Evolutionary conservation across 179 eudicot species (phyloP), one percentile per base, ranked within the genome.

Genomic region (Sideroxylon spinosum): DNA sequence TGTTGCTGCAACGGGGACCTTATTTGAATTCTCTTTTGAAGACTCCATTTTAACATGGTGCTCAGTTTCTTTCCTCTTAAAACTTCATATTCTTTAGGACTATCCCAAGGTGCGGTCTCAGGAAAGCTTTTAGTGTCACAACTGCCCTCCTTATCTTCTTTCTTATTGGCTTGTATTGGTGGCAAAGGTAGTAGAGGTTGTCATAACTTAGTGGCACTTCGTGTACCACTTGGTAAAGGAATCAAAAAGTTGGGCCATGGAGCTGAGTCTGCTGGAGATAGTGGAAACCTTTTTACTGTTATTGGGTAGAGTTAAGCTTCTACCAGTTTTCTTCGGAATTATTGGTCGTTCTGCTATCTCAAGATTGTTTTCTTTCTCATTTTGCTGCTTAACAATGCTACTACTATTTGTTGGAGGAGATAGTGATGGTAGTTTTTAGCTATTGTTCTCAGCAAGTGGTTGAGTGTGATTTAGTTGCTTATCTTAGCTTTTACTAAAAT

Each of bases 331-430:
- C 84, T 90, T 92, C 61, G 93, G 91, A 74, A 82, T 74, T 19
- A 25, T 68, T 16, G 16, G 75, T 59, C 80, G 83, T 64, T 85
- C 85, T 14, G 83, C 83, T 14, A 86, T 78, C 6, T 83, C 84
- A 4, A 94, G 98, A 74, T 84, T 87, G 61, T 94, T 94, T 85
- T 94, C 98, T 86, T 92, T 92, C 79, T 94, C 97, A 55, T 80
- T 89, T 78, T 70, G 78, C 52, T 76, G 83, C 69, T 75, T 83
- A 55, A 80, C 63, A 61, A 74, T 32, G 44, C 44, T 6, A n/a
- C n/a, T n/a, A 46, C 49, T 71, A 14, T 89, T 87, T 57, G 55
- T 62, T 53, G 82, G 68, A 60, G 78, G 83, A 25, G 79, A 78
- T 29, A 79, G 66, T 68, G 87, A 68, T 32, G 83, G 85, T 56